Base-by-base conservation (phyloP, 768 basidiomycete species). In the Wakefieldia striispora region DNA sequence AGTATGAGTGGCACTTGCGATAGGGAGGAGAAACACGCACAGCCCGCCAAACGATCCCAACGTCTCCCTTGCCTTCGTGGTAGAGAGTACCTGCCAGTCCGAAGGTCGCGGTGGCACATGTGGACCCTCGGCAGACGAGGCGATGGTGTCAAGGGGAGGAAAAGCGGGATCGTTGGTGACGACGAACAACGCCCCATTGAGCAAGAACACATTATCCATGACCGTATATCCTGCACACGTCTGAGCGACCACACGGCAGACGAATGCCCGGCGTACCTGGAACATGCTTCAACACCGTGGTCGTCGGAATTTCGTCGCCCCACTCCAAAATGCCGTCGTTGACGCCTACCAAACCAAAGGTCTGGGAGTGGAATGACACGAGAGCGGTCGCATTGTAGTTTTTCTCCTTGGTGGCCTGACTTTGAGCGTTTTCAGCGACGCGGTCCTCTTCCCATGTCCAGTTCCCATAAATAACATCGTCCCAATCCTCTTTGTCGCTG, bases 161-260 rank as follows among this genome's bases (percentile, higher is more conserved):
- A 91, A 77, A 2, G 74, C 65, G 6, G 76, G 75, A 51, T 83
- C 73, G 62, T 92, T 84, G 4, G 84, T 80, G 31, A 95, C 83
- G 50, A 95, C 66, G 65, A 82, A 90, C 52, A 91, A 77, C 3
- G 82, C 81, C 10, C 83, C 83, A 55, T 87, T 83, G 58, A 78
- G 72, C n/a, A 88, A 68, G 59, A 86, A 80, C n/a, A 91, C 75
- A 52, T 90, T 86, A 59, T 94, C 89, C 48, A 95, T 72, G 38
- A 93, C 79, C 1, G 88, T 91, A 70, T 84, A 90, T 4, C 93
- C 93, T 94, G 56, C 31, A 36, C 31, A 40, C 11, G 21, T 49
- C 45, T 51, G 26, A 59, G 45, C 33, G 21, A 27, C 19, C 11
- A 14, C 40, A 6, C 8, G 6, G 14, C 14, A 35, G 13, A 50